Evolutionary conservation across 164 flowering plant genomes (phyloP), one percentile per base, ranked within the genome.

Genomic region (Litsea cubeba): DNA sequence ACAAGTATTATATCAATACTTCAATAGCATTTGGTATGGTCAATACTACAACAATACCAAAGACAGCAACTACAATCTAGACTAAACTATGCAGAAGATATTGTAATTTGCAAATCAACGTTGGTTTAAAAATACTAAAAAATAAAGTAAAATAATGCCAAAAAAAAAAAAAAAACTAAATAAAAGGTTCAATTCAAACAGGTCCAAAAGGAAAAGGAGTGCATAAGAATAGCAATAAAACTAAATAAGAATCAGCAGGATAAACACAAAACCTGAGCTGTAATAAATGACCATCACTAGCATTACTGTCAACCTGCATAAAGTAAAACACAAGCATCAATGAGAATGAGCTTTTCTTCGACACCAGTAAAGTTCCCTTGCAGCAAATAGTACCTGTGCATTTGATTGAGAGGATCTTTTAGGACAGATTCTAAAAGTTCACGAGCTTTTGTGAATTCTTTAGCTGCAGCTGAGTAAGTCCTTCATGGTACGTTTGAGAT

Each of bases 401-500:
- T 70, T 85, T 35, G 92, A 82, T 62, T 79, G 2, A 95, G 75
- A 74, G 96, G 97, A 81, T 95, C 97, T 80, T 85, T 91, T 5
- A 93, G 77, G 54, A 93, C 96, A 74, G 88, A 76, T 83, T 95
- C 95, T 71, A 95, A 84, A 74, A 91, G 92, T 72, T 89, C 88
- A 2, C 85, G 91, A 73, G 98, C 98, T 80, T 89, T 89, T 50
- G 76, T 85, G 74, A 92, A 92, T 57, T 95, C 98, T 81, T 93
- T 91, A 25, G 90, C 85, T 95, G 88, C 72, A 95, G 83, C 79
- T 88, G 89, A 68, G 82, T 81, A 74, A 95, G 98, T 67, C 99
- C 99, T 54, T 95, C 98, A 71, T 93, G 96, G 74, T 95, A 95
- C 23, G 85, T 85, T 85, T 95, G 94, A 62, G 96, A 83, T 58